Evolutionary conservation across 208 protist genomes (phyloP), one percentile per base, ranked within the genome.

Genomic region (Tetramitus jugosus): DNA sequence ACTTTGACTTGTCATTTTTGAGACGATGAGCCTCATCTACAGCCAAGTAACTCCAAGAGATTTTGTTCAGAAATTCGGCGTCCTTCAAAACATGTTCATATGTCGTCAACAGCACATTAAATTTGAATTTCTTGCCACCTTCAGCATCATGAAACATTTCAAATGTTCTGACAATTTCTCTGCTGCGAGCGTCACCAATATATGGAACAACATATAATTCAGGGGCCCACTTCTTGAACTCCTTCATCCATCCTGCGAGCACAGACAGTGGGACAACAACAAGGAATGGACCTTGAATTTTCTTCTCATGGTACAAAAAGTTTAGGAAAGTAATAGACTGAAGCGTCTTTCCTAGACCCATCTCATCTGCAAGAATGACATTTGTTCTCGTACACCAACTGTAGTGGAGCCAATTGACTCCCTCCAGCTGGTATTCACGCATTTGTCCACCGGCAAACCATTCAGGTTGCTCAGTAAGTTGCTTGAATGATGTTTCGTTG

Each of bases 21-120:
- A 96, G 80, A 8, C 89, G 56, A 80, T 96, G 93, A 13, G 87
- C 56, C 93, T 96, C 93, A 82, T 96, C 93, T 3, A 96, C 81
- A 33, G 93, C 79, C 14, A 96, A 75, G 71, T 81, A 88, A 6
- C 79, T 65, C 85, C 85, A 95, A 4, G 61, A 68, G 14, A 90
- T 79, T 0, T 68, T 0, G 1, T 79, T 65, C 23, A 94, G 45
- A 23, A 35, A 23, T 53, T 76, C 8, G 26, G 69, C 31, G 40
- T 91, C 85, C 60, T 86, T 87, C n/a, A 76, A 39, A 20, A 87
- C 29, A 3, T 86, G n/a, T 23, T 95, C 89, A 76, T 94, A 96
- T 13, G 88, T 93, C 0, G 92, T 95, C 3, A 96, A 29, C 0
- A 96, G 61, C 1, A 95, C 86, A 68, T 95, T 80, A 64, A 94